Percentiles rank a stretch among this genome's conserved stretches.
Conservation (phyloP, 768 basidiomycete genomes). For the Macrolepiota fuliginosa region DNA sequence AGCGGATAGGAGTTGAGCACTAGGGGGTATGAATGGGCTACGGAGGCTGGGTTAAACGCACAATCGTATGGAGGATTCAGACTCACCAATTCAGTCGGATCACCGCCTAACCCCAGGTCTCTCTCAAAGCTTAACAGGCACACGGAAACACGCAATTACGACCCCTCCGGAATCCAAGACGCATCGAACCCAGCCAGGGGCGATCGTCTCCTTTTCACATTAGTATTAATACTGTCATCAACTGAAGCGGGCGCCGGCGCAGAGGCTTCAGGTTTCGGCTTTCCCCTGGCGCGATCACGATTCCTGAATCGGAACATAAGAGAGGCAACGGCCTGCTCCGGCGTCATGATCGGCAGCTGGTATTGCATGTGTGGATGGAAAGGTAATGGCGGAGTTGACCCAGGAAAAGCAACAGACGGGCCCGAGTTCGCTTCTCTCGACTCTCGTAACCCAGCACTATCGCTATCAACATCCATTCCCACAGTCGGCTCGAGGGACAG, state of each 20-base stretch:
- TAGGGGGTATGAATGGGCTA: background rate
- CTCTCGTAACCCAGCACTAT: too few relatives aligned
- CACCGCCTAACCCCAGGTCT: too few relatives aligned
- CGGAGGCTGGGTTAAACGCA: background rate
- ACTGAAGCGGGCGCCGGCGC: background rate
- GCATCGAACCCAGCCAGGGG: conserved; percentile 3
- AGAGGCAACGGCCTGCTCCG: conserved; percentile 5
- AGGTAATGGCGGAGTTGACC: background rate
- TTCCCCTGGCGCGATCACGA: conserved; percentile 9
- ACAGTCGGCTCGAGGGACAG: background rate
- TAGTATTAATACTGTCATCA: background rate
- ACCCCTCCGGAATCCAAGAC: background rate
- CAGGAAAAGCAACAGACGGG: background rate
- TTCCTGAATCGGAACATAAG: conserved; percentile 1
- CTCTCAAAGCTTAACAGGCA: too few relatives aligned
- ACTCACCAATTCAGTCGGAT: too few relatives aligned
- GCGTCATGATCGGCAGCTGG: background rate
- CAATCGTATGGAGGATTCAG: too few relatives aligned
- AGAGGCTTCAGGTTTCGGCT: background rate
- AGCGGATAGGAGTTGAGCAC: background rate
- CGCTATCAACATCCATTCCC: background rate
- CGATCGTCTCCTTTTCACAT: background rate
- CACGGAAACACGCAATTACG: background rate
- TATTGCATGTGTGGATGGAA: background rate
- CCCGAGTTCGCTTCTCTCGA: too few relatives aligned